Evolutionary conservation across 768 basidiomycete genomes (phyloP).

Genomic region (Paxillus ammoniavirescens): DNA sequence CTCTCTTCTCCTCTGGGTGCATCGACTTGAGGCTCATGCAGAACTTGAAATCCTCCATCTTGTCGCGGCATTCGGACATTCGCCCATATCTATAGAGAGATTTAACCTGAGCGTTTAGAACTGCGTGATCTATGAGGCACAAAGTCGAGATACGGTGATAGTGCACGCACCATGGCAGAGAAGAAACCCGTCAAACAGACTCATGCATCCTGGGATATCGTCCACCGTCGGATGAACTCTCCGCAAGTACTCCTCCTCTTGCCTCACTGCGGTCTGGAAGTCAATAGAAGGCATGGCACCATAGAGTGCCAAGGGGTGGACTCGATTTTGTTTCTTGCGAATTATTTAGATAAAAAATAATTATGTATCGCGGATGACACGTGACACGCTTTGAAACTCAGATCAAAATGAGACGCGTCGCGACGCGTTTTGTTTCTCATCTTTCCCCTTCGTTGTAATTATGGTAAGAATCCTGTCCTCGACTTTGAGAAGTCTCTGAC

Average conservation of each 20-base stretch:
- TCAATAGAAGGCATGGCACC: conserved; percentile 40
- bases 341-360: conserved; percentile 5
- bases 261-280: conserved; percentile 54
- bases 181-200: conserved; percentile 68
- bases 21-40: conserved; percentile 83
- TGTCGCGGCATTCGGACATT: conserved; percentile 64
- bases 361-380: conserved; percentile 16
- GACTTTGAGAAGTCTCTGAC: background rate
- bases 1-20: conserved; percentile 72
- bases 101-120: conserved; percentile 75
- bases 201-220: conserved; percentile 82
- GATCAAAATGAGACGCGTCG: conserved; percentile 41
- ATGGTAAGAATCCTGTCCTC: conserved; percentile 36
- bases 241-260: conserved; percentile 68
- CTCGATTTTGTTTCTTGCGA: background rate
- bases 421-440: conserved; percentile 38
- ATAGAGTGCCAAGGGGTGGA: no score
- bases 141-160: conserved; percentile 1
- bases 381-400: conserved; percentile 46
- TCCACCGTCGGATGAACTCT: conserved; percentile 69
- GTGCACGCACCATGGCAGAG: conserved; percentile 59
- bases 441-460: conserved; percentile 16
- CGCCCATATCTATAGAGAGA: conserved; percentile 87
- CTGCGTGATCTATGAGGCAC: conserved; percentile 38
- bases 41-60: conserved; percentile 93